These are phyloP conservation scores for Jackrogersella minutella DNA, from an alignment of 495 filamentous ascomycete species.

Conservation along the genomic window DNA sequence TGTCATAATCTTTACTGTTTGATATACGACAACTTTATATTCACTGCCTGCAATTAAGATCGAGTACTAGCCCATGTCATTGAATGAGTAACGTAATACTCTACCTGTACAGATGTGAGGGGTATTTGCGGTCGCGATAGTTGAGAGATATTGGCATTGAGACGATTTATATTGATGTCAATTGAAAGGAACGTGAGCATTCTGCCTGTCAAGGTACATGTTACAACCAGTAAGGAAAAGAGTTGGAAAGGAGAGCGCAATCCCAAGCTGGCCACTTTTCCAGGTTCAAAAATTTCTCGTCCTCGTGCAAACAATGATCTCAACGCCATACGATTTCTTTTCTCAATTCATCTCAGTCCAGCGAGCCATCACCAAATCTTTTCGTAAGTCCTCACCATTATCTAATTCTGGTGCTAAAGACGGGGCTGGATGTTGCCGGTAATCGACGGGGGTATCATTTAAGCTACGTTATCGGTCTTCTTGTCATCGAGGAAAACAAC, in stretches of 20 bases:
- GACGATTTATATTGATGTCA: constrained; percentile 27
- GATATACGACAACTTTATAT: no score
- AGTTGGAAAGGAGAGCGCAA: constrained; percentile 36
- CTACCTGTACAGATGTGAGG: neutral
- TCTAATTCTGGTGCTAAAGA: neutral
- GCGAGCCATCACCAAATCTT: constrained; percentile 10
- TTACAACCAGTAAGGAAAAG: constrained; percentile 36
- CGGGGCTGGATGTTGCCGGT: neutral
- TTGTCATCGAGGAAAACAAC: constrained; percentile 36
- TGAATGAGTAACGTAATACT: neutral
- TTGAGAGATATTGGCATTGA: neutral
- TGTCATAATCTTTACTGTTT: no score
- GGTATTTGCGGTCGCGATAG: neutral
- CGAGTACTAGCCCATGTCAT: neutral
- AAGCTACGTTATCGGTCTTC: constrained; percentile 43
- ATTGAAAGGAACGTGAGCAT: constrained; percentile 44
- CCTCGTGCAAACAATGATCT: constrained; percentile 10
- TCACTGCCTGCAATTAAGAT: neutral
- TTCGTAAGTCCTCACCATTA: constrained; percentile 8
- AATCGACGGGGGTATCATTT: constrained; percentile 31
- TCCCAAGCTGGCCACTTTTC: constrained; percentile 25
- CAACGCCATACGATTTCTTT: constrained; percentile 16
- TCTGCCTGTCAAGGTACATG: constrained; percentile 32
- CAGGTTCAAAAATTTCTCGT: constrained; percentile 14
- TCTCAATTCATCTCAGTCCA: constrained; percentile 11